Evolutionary conservation across 2,329 filamentous ascomycete genomes (phyloP).

Genomic region (Chaetoscypha palmicola): DNA sequence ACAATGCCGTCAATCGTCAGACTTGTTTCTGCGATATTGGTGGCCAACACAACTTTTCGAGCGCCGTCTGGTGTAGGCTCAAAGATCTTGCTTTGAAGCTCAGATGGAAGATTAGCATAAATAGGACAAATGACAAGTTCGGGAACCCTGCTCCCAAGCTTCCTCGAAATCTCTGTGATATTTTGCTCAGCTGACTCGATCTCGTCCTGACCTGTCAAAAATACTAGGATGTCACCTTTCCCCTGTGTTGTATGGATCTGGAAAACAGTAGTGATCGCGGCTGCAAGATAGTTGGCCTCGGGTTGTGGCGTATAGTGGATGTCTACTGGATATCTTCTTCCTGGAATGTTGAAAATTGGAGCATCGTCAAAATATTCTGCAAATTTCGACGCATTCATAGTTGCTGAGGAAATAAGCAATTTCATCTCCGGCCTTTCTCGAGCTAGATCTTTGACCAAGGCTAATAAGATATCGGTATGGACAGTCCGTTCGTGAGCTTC

Average conservation of each 20-base stretch:
- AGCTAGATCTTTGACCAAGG: slow-evolving; percentile 81
- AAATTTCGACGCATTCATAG: slow-evolving; percentile 91
- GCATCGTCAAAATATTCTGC: slow-evolving; percentile 85
- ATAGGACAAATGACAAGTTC: slow-evolving; percentile 90
- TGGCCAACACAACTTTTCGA: slow-evolving; percentile 87
- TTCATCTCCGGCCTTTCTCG: slow-evolving; percentile 79
- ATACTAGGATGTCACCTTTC: slow-evolving; percentile 85
- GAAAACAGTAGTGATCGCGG: slow-evolving; percentile 87
- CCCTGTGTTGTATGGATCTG: slow-evolving; percentile 88
- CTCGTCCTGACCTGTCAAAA: slow-evolving; percentile 92
- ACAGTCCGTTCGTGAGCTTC: slow-evolving; percentile 94
- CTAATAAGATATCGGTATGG: slow-evolving; percentile 82
- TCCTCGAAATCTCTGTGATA: slow-evolving; percentile 76
- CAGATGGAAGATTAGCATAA: slow-evolving; percentile 86
- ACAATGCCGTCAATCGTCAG: slow-evolving; percentile 94
- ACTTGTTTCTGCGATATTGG: slow-evolving; percentile 95
- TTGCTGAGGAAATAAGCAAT: slow-evolving; percentile 86
- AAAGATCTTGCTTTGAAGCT: slow-evolving; percentile 89
- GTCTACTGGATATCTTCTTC: slow-evolving; percentile 80
- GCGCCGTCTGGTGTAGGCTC: slow-evolving; percentile 80
- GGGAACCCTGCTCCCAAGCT: slow-evolving; percentile 75
- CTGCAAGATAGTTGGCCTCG: slow-evolving; percentile 88
- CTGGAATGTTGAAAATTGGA: slow-evolving; percentile 91
- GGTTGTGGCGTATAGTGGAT: slow-evolving; percentile 86
- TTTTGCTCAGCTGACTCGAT: slow-evolving; percentile 84